These are phyloP conservation scores for Talaromyces ruber DNA, from an alignment of 495 filamentous ascomycete genomes.

Conservation along the genomic window DNA sequence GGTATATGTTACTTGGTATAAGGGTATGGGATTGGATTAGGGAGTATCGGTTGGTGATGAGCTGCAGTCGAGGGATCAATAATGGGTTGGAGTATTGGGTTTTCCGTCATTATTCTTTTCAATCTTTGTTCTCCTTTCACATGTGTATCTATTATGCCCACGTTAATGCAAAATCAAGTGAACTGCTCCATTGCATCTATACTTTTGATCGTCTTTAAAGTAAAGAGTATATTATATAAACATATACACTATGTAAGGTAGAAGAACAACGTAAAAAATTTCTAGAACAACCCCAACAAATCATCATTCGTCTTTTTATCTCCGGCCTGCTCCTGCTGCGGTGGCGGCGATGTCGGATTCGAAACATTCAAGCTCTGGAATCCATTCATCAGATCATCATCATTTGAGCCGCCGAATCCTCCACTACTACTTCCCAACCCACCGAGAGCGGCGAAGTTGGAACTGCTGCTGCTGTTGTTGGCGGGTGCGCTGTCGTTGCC, in stretches of 20 bases:
- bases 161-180: background rate
- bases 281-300: slow-evolving; percentile 78
- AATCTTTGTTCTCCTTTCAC: background rate
- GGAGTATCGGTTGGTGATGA: background rate
- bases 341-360: slow-evolving; percentile 21
- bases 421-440: background rate
- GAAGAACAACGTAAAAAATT: background rate
- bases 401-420: slow-evolving; percentile 16
- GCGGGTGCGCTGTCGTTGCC: slow-evolving; percentile 29
- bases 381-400: slow-evolving; percentile 68
- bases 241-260: background rate
- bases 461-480: slow-evolving; percentile 13
- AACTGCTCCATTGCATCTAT: background rate
- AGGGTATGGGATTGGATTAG: background rate
- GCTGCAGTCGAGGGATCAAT: background rate
- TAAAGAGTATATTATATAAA: background rate
- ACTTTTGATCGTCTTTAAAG: too few species aligned
- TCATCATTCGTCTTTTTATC: slow-evolving; percentile 73
- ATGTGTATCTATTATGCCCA: background rate
- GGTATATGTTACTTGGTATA: too few species aligned
- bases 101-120: background rate
- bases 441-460: slow-evolving; percentile 2
- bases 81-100: background rate
- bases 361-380: slow-evolving; percentile 74
- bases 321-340: slow-evolving; percentile 14